Conservation (phyloP, 2,329 filamentous ascomycete genomes). For the Lecanicillium sp. region DNA sequence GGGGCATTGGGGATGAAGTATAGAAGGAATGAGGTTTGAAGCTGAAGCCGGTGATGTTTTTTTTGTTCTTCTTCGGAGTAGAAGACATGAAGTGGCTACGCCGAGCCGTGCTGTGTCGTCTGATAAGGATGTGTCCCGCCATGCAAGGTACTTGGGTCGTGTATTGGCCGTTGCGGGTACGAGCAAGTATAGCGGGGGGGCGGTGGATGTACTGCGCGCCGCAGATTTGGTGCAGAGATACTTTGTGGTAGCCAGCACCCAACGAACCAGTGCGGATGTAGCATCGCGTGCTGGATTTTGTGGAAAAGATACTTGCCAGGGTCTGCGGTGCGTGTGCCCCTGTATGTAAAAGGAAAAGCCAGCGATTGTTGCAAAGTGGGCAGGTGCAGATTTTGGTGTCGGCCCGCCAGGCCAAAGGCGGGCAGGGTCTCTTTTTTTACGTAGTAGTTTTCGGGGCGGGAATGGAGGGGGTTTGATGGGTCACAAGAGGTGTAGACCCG, state of each 20-base stretch:
- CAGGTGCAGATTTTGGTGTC: not conserved
- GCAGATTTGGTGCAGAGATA: too few species aligned
- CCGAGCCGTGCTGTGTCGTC: not conserved
- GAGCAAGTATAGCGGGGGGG: slow-evolving; percentile 1
- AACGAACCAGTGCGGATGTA: too few species aligned
- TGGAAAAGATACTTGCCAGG: too few species aligned
- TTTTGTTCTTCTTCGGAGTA: not conserved
- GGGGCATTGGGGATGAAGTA: not conserved
- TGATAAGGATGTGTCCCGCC: not conserved
- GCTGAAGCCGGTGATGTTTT: not conserved
- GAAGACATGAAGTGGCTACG: too few species aligned
- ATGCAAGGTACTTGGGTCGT: not conserved
- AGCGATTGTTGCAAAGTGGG: not conserved
- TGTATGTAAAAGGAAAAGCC: too few species aligned
- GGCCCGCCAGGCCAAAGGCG: not conserved
- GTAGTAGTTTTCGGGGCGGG: too few species aligned
- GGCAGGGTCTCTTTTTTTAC: not conserved
- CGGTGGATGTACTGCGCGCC: too few species aligned
- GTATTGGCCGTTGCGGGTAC: slow-evolving; percentile 1
- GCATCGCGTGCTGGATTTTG: too few species aligned
- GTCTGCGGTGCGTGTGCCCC: too few species aligned
- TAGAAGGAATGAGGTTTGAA: not conserved
- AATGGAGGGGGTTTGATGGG: too few species aligned
- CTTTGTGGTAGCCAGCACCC: too few species aligned
- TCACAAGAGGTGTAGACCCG: too few species aligned